Evolutionary conservation across 2,329 filamentous ascomycete species (phyloP).

Genomic region (Verruconis gallopava): DNA sequence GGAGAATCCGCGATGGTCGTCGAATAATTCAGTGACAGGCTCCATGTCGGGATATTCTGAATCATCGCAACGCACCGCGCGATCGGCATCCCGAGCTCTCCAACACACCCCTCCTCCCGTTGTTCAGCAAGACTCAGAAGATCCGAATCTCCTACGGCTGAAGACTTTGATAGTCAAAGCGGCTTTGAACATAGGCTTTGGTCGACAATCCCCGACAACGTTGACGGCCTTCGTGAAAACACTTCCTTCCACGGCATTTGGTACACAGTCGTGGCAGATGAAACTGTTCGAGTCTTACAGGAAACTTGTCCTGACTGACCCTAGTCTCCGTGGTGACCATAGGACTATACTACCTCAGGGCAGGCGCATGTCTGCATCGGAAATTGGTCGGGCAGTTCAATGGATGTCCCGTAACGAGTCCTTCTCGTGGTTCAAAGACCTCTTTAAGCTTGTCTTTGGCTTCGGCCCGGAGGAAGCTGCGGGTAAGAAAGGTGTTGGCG

Average conservation of each 20-base stretch:
- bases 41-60: constrained; percentile 57
- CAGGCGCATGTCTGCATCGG: constrained; percentile 52
- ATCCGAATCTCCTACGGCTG: constrained; percentile 62
- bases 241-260: constrained; percentile 67
- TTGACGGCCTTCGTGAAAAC: constrained; percentile 66
- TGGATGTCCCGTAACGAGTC: constrained; percentile 61
- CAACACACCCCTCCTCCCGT: constrained; percentile 3
- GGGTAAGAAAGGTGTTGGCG: constrained; percentile 43
- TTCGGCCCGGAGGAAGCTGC: constrained; percentile 70
- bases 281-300: constrained; percentile 68
- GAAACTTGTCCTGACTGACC: constrained; percentile 62
- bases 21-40: constrained; percentile 59
- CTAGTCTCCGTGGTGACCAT: constrained; percentile 45
- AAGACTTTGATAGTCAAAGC: constrained; percentile 74
- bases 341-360: constrained; percentile 17
- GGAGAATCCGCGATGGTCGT: constrained; percentile 59
- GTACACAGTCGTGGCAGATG: constrained; percentile 55
- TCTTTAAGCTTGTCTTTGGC: constrained; percentile 75
- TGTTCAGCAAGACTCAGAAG: constrained; percentile 41
- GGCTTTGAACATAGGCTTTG: constrained; percentile 72
- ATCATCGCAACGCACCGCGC: constrained; percentile 47
- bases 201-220: constrained; percentile 38
- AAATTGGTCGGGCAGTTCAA: constrained; percentile 66
- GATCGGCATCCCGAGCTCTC: constrained; percentile 2
- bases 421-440: constrained; percentile 67